Conservation (phyloP, 176 grass and related monocot genomes). For the Sorghum bicolor region Sorghum_bicolor_NCBIv3 NC_012872.2:50802001-50802500, state of each 20-base stretch:
- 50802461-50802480: slow-evolving; percentile 94
- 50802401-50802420: slow-evolving; percentile 10
- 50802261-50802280: slow-evolving; percentile 91
- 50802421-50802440: slow-evolving; percentile 12
- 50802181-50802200: slow-evolving; percentile 33
- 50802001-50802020: slow-evolving; percentile 90
- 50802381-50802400: slow-evolving; percentile 16
- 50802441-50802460: slow-evolving; percentile 94
- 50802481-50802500: slow-evolving; percentile 96
- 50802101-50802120: neutral
- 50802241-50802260: slow-evolving; percentile 90
- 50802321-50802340: neutral
- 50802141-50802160: neutral
- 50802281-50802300: slow-evolving; percentile 67
- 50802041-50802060: slow-evolving; percentile 85
- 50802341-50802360: slow-evolving; percentile 7
- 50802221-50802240: slow-evolving; percentile 88
- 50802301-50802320: slow-evolving; percentile 34
- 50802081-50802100: slow-evolving; percentile 1
- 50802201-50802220: slow-evolving; percentile 80
- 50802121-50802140: neutral
- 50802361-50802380: neutral
- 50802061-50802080: slow-evolving; percentile 24
- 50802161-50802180: neutral
- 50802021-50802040: slow-evolving; percentile 79